Base-by-base conservation (phyloP, 2,329 filamentous ascomycete genomes). In the Aschersonia sp. region DNA sequence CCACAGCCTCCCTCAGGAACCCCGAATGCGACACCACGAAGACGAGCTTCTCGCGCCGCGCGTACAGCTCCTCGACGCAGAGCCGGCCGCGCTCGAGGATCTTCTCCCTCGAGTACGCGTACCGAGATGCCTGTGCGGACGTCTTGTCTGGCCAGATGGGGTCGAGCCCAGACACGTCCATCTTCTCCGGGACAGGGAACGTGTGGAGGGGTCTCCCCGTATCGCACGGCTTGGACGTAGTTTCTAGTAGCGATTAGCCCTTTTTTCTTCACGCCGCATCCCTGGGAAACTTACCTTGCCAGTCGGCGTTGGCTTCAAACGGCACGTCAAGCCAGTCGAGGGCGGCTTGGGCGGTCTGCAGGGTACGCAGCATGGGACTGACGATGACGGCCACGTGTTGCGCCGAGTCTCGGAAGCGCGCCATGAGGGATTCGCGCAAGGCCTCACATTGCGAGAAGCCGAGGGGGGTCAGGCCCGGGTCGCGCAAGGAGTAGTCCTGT, bases 21-120 rank as follows among this genome's bases (percentile, higher is more conserved):
- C 73, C 78, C 2, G 80, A 78, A 61, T 84, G 80, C 2, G 75
- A 76, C 4, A 85, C 78, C 0, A 84, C 79, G 7, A 80, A 69
- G 47, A 85, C 70, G 46, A 80, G 67, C 54, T 77, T 76, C 61
- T 84, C 80, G 0, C 73, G 71, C 0, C 80, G 68, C 9, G 55
- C 53, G 51, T 72, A 67, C 30, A 85, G 65, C 30, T 67, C 65
- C 32, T 64, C 61, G 2, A 84, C 66, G 42, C 68, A 70, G 0
- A 61, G 59, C 53, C 73, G 70, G 0, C 72, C 81, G 9, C 82
- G 74, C 0, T 64, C 65, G 4, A 83, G 59, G 40, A 84, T 70
- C 30, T 74, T 72, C 3, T 57, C 55, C 40, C 67, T 67, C 2
- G 68, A 75, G 62, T 74, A 77, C 20, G 69, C 72, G 59, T 82